phyloP scores from a whole-genome alignment of 2,329 filamentous ascomycete species.

The Talaromyces amestolkiae region DNA sequence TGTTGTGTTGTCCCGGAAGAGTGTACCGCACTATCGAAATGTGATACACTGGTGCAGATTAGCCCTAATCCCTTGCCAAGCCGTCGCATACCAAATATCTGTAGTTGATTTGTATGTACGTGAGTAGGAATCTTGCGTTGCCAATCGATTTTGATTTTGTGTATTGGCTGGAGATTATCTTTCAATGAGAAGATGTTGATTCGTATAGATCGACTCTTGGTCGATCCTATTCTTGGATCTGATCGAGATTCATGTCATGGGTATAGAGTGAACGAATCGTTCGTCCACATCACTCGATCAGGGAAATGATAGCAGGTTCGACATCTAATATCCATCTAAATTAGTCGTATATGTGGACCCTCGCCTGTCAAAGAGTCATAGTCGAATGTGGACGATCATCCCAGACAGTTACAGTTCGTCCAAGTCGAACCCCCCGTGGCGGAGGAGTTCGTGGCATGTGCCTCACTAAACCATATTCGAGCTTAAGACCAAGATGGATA shows the following conservation, averaged over 20 bases:
- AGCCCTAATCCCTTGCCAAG: not conserved
- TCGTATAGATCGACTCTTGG: not conserved
- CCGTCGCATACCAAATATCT: no score
- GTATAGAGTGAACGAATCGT: not conserved
- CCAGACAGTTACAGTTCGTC: not conserved
- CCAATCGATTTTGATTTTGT: not conserved
- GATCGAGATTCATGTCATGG: not conserved
- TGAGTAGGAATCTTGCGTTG: not conserved
- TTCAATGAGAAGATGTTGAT: not conserved
- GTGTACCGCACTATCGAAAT: not conserved
- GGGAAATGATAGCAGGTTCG: not conserved
- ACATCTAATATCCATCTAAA: not conserved
- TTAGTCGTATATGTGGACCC: no score
- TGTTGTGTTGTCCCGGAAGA: not conserved
- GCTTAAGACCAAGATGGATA: not conserved
- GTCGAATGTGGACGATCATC: not conserved
- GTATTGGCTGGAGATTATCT: not conserved
- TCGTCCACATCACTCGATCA: not conserved
- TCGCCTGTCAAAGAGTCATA: no score
- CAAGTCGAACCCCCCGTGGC: not conserved
- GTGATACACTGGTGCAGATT: constrained; percentile 14
- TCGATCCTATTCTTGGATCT: not conserved
- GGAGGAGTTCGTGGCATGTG: not conserved
- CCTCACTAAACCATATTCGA: not conserved
- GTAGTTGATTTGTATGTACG: not conserved